These are phyloP conservation scores for Neurospora sp. DNA, from an alignment of 495 filamentous ascomycete genomes.

Conservation along the genomic window DNA sequence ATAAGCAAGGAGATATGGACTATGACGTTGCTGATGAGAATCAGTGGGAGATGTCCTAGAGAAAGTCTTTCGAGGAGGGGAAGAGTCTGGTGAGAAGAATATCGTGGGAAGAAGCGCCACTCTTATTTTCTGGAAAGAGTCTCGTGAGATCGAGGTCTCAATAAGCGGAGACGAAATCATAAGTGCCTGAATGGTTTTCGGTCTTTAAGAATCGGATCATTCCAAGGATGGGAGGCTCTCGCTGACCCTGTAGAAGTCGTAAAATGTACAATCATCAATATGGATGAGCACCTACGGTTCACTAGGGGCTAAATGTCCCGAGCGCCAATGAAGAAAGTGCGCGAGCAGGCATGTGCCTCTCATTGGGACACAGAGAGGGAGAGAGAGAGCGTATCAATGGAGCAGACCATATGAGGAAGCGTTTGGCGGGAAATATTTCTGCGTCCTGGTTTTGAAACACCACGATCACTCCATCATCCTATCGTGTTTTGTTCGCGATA, in stretches of 20 bases:
- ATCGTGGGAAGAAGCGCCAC: neutral
- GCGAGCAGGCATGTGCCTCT: neutral
- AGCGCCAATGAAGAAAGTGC: neutral
- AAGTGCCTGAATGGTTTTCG: neutral
- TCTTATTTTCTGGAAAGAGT: neutral
- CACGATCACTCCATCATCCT: neutral
- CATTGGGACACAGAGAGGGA: neutral
- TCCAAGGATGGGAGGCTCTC: neutral
- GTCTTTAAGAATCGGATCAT: neutral
- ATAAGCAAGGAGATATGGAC: slow-evolving; percentile 26
- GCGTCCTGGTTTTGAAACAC: neutral
- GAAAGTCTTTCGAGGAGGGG: neutral
- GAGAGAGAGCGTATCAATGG: neutral
- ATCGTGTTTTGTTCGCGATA: neutral
- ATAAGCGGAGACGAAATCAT: neutral
- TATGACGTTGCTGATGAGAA: slow-evolving; percentile 37
- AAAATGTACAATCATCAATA: neutral
- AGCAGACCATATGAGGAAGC: neutral
- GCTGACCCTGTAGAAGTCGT: neutral
- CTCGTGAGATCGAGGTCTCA: neutral
- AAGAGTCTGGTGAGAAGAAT: neutral
- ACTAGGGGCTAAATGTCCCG: neutral
- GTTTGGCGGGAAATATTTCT: neutral
- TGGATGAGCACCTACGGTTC: neutral
- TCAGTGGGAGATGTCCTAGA: slow-evolving; percentile 22